Evolutionary conservation across 441 rosid species (phyloP), one percentile per base, ranked within the genome.

Genomic region (Biscutella laevigata): DNA sequence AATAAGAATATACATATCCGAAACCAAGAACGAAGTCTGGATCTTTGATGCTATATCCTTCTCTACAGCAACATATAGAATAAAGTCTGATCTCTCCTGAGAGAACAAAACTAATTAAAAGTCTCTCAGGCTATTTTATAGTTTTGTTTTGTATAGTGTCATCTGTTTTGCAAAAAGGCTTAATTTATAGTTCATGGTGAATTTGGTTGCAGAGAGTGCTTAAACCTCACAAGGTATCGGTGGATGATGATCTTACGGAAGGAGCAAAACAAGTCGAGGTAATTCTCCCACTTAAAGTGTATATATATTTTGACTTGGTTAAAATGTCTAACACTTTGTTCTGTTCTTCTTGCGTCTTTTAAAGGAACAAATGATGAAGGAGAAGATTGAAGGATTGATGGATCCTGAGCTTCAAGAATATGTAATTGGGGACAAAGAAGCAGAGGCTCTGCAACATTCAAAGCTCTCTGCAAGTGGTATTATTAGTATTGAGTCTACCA

Each of bases 261-360:
- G 97, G 74, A n/a, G 97, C 97, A 33, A 77, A 71, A 74, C 76
- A 84, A 83, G 94, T 80, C 39, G 82, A 84, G 96, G 99, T 91
- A 41, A 37, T 37, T 19, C 27, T 44, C 34, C 24, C 21, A n/a
- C n/a, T n/a, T n/a, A n/a, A n/a, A n/a, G n/a, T n/a, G n/a, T n/a
- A n/a, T n/a, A n/a, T n/a, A n/a, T n/a, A n/a, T n/a, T n/a, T n/a
- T n/a, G n/a, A n/a, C n/a, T n/a, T n/a, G n/a, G n/a, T n/a, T n/a
- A n/a, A n/a, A n/a, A n/a, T n/a, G n/a, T n/a, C n/a, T n/a, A n/a
- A n/a, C n/a, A n/a, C n/a, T n/a, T n/a, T n/a, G n/a, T n/a, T n/a
- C n/a, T n/a, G n/a, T n/a, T n/a, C n/a, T n/a, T n/a, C 0, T 19
- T 24, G 21, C 3, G 30, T 38, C 3, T 22, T 38, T 7, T 12